phyloP scores from a whole-genome alignment of 495 filamentous ascomycete species.

The Annulohypoxylon maeteangense region DNA sequence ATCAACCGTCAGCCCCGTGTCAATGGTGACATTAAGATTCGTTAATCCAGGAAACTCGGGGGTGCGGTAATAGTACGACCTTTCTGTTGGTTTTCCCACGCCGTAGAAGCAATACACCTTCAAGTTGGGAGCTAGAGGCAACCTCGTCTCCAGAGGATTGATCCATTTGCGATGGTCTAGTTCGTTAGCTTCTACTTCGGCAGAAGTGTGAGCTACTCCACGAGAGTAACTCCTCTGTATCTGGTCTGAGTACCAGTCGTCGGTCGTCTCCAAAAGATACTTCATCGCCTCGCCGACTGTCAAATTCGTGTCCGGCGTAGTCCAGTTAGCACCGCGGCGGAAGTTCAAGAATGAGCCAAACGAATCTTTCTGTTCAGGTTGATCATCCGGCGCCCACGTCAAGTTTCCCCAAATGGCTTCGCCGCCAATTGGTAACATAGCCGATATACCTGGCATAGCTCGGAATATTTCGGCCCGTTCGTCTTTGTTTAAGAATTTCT shows the following conservation, averaged over 20 bases:
- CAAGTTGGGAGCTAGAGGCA: conserved; percentile 87
- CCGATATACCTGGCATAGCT: conserved; percentile 95
- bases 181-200: conserved; percentile 89
- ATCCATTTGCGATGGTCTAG: conserved; percentile 86
- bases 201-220: conserved; percentile 82
- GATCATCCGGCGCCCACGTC: conserved; percentile 90
- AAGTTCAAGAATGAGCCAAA: conserved; percentile 91
- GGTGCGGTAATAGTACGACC: conserved; percentile 88
- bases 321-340: conserved; percentile 66
- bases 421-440: conserved; percentile 97
- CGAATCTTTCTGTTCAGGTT: conserved; percentile 72
- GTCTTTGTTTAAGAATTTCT: conserved; percentile 90
- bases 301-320: conserved; percentile 72
- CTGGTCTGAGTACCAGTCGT: conserved; percentile 84
- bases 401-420: conserved; percentile 93
- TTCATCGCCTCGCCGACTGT: conserved; percentile 80
- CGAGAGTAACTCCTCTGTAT: conserved; percentile 82
- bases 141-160: conserved; percentile 90
- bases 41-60: conserved; percentile 70
- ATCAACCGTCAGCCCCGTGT: conserved; percentile 75
- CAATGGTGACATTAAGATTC: conserved; percentile 87
- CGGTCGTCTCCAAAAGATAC: conserved; percentile 79
- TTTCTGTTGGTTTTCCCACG: conserved; percentile 88
- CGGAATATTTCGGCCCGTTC: conserved; percentile 95
- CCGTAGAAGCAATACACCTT: conserved; percentile 99